Evolutionary conservation across 1,139 yeast genomes (phyloP), one percentile per base, ranked within the genome.

Genomic region (Yamadazyma atlantica): DNA sequence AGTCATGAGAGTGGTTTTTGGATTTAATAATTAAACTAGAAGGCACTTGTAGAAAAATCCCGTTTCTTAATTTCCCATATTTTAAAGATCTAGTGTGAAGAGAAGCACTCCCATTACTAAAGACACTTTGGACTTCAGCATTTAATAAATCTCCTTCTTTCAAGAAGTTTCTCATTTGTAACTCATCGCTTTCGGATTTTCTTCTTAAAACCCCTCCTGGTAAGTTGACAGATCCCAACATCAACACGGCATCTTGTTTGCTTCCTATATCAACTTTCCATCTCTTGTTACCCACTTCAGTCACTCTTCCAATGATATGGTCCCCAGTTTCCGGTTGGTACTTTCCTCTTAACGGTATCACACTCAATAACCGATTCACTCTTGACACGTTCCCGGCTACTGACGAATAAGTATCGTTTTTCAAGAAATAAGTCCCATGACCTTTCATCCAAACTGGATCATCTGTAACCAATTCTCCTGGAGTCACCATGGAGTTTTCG

Each of bases 381-480:
- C 94, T 73, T 1, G 87, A 78, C 12, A 94, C 82, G 14, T 82
- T 81, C 3, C 99, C 99, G 0, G 96, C 97, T 3, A 92, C 96
- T 0, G 97, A 83, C 1, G 96, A 85, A 57, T 79, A 89, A 1
- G 97, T 89, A 50, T 75, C 69, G 40, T 77, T 79, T 25, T 78
- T 78, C 29, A 83, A 66, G 45, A 84, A 80, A 58, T 88, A 92
- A 0, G 98, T 94, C 2, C 98, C 98, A 58, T 94, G 99, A 24
- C 98, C 99, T 58, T 95, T 80, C 98, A 94, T 94, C 97, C 97
- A 92, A 4, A 85, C 77, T 6, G 96, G 89, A 55, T 94, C 98
- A 51, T 86, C 95, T 0, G 98, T 92, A 13, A 94, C 87, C 39
- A 90, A 66, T 57, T 94, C 97, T n/a, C 99, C 99, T 0, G 99